These are phyloP conservation scores for Trichoderma oligosporum DNA, from an alignment of 2,329 filamentous ascomycete species.

Conservation along the genomic window DNA sequence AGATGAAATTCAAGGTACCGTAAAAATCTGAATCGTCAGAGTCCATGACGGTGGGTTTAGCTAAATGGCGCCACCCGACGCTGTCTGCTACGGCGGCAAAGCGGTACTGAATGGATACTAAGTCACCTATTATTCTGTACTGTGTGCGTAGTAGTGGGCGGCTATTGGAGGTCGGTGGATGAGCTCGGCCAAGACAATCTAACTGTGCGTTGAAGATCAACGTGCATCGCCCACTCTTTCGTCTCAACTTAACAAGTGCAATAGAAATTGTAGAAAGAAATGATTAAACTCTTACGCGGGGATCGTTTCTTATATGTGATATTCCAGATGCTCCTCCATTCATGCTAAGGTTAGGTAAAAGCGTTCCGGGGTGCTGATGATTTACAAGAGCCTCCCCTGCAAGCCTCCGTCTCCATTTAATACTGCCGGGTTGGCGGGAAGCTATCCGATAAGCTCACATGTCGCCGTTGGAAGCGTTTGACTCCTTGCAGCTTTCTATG, in stretches of 20 bases:
- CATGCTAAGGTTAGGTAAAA: neutral
- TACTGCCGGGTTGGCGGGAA: slow-evolving; percentile 12
- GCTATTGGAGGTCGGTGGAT: no score
- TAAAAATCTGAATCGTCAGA: slow-evolving; percentile 55
- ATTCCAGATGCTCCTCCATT: neutral
- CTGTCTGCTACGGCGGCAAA: neutral
- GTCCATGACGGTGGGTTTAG: slow-evolving; percentile 33
- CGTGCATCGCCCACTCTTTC: neutral
- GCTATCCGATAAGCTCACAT: slow-evolving; percentile 14
- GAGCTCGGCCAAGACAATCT: no score
- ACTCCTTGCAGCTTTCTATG: neutral
- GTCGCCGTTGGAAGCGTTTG: neutral
- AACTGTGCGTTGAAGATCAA: no score
- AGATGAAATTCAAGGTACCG: slow-evolving; percentile 37
- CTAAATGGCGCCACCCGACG: neutral
- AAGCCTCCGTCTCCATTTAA: neutral
- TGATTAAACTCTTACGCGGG: neutral
- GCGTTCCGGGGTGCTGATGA: neutral
- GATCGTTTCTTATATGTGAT: slow-evolving; percentile 8
- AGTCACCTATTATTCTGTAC: no score
- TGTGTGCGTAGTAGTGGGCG: no score
- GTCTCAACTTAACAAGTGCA: neutral
- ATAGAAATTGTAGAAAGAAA: neutral
- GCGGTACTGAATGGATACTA: no score
- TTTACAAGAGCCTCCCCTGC: slow-evolving; percentile 9